phyloP scores from a whole-genome alignment of 2,329 filamentous ascomycete species.

The Stagonosporopsis rhizophila region DNA sequence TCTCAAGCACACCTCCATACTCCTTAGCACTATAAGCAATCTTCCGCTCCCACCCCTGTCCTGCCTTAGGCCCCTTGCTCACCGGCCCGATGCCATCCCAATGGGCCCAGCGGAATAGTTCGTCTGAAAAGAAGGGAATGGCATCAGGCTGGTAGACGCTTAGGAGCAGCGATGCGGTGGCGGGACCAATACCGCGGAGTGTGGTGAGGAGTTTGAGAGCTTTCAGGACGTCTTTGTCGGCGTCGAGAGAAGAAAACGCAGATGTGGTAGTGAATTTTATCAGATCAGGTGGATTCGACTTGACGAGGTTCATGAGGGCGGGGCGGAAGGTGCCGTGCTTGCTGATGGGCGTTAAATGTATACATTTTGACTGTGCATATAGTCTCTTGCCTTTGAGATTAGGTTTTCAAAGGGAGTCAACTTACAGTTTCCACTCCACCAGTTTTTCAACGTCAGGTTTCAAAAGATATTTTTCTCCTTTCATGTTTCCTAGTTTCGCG shows the following conservation, averaged over 20 bases:
- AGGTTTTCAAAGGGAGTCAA: not conserved
- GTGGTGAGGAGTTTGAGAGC: conserved; percentile 63
- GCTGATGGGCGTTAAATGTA: conserved; percentile 30
- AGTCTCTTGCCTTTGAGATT: no score
- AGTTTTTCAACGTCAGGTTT: conserved; percentile 44
- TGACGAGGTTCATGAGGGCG: conserved; percentile 55
- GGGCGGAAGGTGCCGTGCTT: conserved; percentile 61
- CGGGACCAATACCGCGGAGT: conserved; percentile 79
- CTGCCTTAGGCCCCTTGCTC: conserved; percentile 13
- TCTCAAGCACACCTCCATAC: conserved; percentile 64
- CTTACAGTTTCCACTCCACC: conserved; percentile 52
- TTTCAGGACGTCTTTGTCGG: not conserved
- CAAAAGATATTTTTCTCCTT: conserved; percentile 21
- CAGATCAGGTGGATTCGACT: conserved; percentile 63
- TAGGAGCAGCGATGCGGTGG: conserved; percentile 77
- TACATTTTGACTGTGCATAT: not conserved
- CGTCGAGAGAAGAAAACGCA: conserved; percentile 54
- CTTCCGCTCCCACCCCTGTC: conserved; percentile 51
- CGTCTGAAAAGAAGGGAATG: conserved; percentile 80
- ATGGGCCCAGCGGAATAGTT: conserved; percentile 76
- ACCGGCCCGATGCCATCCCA: conserved; percentile 53
- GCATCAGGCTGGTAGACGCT: conserved; percentile 66
- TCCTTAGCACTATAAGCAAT: conserved; percentile 76
- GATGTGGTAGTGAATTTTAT: conserved; percentile 60
- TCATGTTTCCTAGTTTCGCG: conserved; percentile 23